phyloP scores from a whole-genome alignment of 257 asterid species.

The Nicotiana tomentosiformis region DNA sequence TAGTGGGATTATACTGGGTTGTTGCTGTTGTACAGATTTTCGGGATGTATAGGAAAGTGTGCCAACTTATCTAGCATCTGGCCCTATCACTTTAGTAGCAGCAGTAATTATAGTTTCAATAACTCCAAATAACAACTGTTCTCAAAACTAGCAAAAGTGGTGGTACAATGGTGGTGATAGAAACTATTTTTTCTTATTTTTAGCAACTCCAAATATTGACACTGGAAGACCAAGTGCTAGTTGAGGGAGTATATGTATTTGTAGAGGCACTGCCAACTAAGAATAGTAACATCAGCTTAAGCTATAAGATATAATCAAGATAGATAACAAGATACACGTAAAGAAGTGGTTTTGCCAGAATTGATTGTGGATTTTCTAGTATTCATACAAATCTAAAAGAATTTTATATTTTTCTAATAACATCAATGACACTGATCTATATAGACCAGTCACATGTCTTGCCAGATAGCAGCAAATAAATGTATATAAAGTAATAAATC shows the following conservation, averaged over 20 bases:
- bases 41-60: neutral
- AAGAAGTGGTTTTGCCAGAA: neutral
- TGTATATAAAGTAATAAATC: neutral
- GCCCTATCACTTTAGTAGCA: neutral
- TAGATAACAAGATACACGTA: neutral
- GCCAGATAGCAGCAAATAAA: neutral
- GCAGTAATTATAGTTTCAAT: neutral
- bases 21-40: neutral
- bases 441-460: neutral
- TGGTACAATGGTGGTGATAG: neutral
- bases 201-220: neutral
- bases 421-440: neutral
- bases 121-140: neutral
- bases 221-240: neutral
- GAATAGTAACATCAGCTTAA: neutral
- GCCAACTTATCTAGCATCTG: neutral
- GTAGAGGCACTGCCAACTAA: neutral
- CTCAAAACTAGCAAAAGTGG: conserved; percentile 1
- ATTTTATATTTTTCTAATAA: neutral
- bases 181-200: neutral
- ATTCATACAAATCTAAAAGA: neutral
- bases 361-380: neutral
- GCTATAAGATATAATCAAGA: neutral
- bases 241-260: neutral
- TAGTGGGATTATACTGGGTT: no score